Evolutionary conservation across 371 early-diverging fungal genomes (phyloP), one percentile per base, ranked within the genome.

Genomic region (Mortierella sp.): DNA sequence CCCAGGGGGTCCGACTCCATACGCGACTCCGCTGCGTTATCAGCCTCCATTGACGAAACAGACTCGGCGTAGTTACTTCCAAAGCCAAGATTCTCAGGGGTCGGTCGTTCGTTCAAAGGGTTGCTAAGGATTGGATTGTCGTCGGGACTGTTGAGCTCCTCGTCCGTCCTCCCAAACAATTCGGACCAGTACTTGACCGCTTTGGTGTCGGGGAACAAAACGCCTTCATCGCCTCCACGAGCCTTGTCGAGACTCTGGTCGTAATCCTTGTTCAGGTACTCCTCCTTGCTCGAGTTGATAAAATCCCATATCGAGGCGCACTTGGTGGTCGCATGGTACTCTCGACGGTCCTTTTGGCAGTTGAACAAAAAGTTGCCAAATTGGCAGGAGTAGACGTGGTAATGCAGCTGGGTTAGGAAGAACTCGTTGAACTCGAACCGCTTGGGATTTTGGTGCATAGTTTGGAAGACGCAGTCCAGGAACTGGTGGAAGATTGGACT

Each of bases 401-500:
- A 93, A 85, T 96, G 95, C 53, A 99, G 89, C 11, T 94, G 91
- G 13, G 95, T 89, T 78, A 99, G 85, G 69, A 98, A 90, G 19
- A 89, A 82, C 83, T 97, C 96, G 82, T 95, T 95, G 79, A 96
- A 99, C 90, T 98, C 98, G 88, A 99, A 99, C 61, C 95, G 93
- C 1, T 94, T 93, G 1, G 98, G 98, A 75, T 93, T 92, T 87
- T 96, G 95, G n/a, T 89, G 89, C 90, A 95, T 91, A n/a, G 98
- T 87, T 85, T 98, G 98, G 82, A 94, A 97, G 26, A 97, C 92
- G 86, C 98, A 98, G 84, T 98, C 98, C 24, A 99, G 89, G 82
- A 98, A 99, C 87, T 98, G 98, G 54, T 96, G 95, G 87, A 99
- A 98, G 2, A 98, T 94, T 3, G 99, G 99, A 43, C 96, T 96